Conservation (phyloP, 164 flowering plant species). For the Santalum album region DNA sequence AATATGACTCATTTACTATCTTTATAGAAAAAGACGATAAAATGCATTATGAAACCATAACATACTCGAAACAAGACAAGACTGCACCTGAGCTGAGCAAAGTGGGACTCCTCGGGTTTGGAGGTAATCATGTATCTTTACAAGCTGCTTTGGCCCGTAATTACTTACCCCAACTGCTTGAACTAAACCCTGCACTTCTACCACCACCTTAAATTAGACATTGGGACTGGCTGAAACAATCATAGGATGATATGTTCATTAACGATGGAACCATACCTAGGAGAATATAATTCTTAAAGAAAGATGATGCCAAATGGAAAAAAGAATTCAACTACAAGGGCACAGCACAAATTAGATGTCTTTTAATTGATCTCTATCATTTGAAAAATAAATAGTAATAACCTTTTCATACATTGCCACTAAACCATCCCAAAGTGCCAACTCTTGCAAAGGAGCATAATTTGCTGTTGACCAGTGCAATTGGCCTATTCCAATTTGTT, state of each 20-base stretch:
- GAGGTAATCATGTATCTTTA: constrained; percentile 65
- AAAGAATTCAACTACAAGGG: too few relatives aligned
- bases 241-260: too few relatives aligned
- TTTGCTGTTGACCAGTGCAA: constrained; percentile 97
- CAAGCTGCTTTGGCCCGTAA: constrained; percentile 86
- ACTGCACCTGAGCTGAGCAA: constrained; percentile 48
- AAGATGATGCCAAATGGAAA: too few relatives aligned
- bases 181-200: constrained; percentile 68
- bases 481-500: constrained; percentile 87
- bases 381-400: constrained; percentile 16
- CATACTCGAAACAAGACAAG: background rate
- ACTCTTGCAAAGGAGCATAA: constrained; percentile 87
- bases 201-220: background rate
- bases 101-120: constrained; percentile 62
- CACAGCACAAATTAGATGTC: too few relatives aligned
- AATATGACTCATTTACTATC: too few relatives aligned
- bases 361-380: too few relatives aligned
- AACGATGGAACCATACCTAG: too few relatives aligned
- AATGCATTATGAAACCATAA: background rate
- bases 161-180: constrained; percentile 90
- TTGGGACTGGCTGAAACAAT: background rate
- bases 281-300: too few relatives aligned
- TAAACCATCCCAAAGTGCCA: constrained; percentile 94
- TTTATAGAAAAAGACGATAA: background rate
- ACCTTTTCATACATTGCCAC: constrained; percentile 99